Conservation (phyloP, 106 monocot species). For the Phalaenopsis equestris region DNA sequence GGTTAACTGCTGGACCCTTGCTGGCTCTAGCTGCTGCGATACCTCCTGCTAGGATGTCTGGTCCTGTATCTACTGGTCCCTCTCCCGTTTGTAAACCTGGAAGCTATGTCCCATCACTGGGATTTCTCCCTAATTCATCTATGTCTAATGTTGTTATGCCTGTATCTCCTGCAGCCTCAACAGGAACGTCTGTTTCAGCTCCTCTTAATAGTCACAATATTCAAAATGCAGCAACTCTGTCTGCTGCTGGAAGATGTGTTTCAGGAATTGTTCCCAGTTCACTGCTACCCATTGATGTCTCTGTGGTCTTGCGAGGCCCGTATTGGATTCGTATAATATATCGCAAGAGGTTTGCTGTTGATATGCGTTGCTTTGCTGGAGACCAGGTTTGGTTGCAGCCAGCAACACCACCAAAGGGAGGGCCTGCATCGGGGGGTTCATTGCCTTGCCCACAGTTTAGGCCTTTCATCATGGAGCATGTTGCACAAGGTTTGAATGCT, state of each 20-base stretch:
- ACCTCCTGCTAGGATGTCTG: constrained; percentile 89
- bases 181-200: constrained; percentile 15
- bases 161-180: constrained; percentile 25
- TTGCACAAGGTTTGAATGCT: constrained; percentile 96
- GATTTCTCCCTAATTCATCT: constrained; percentile 34
- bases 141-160: constrained; percentile 32
- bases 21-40: constrained; percentile 91
- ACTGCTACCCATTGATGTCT: constrained; percentile 92
- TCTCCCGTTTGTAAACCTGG: constrained; percentile 45
- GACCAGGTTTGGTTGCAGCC: constrained; percentile 99
- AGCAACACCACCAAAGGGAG: constrained; percentile 94
- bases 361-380: constrained; percentile 99
- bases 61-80: constrained; percentile 54
- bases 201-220: constrained; percentile 45
- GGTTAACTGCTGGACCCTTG: constrained; percentile 93
- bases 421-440: constrained; percentile 78
- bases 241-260: constrained; percentile 74
- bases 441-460: constrained; percentile 97
- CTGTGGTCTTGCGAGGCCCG: constrained; percentile 87
- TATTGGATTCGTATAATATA: constrained; percentile 99
- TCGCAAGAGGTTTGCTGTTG: constrained; percentile 95
- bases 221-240: constrained; percentile 58
- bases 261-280: constrained; percentile 97
- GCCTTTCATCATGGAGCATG: constrained; percentile 99
- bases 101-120: constrained; percentile 36